Conservation (phyloP, 1,284 basidiomycete species). For the Boletus semigastroideus region DNA sequence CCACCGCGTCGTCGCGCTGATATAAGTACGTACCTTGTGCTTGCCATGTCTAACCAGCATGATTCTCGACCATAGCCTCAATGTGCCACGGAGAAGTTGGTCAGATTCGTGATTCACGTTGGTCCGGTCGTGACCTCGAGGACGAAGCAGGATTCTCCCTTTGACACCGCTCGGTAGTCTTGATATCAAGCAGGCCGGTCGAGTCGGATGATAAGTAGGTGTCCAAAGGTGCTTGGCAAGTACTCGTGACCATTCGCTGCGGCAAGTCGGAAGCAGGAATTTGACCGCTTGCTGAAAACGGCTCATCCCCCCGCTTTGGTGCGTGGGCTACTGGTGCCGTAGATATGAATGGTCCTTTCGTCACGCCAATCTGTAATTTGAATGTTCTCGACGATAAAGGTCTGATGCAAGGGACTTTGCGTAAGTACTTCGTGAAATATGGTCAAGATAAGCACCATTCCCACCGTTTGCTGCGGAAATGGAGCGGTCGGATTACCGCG, state of each 20-base stretch:
- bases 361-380: background rate
- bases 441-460: background rate
- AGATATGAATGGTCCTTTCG: too few species aligned
- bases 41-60: background rate
- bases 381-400: background rate
- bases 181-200: background rate
- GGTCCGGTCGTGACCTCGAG: background rate
- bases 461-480: background rate
- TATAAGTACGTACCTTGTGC: background rate
- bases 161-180: background rate
- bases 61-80: background rate
- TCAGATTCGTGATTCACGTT: background rate
- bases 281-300: background rate
- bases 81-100: background rate
- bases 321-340: too few species aligned
- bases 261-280: background rate
- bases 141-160: background rate
- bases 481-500: background rate
- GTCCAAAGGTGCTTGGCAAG: background rate
- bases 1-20: background rate
- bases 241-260: background rate
- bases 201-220: background rate
- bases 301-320: background rate
- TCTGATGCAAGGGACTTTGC: too few species aligned
- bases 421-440: background rate